Base-by-base conservation (phyloP, 306 rosid genomes). In the Ormosia semicastrata region DNA sequence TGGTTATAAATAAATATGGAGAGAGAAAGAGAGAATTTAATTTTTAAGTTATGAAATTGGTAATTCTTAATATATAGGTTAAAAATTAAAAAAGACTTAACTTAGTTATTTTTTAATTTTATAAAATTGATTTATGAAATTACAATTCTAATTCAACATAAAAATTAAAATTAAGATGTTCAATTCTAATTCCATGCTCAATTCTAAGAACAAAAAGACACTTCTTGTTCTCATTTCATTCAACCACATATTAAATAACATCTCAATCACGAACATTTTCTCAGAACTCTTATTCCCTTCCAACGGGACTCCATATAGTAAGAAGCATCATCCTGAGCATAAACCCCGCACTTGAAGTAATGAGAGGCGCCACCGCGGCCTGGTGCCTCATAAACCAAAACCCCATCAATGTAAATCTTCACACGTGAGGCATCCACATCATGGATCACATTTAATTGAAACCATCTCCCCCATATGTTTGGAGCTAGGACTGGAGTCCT, bases 391-490 rank as follows among this genome's bases (percentile, higher is more conserved):
- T 66, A 6, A 66, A 53, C 80, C 58, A 73, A 1, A 10, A 6
- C 15, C 1, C 77, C 82, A 57, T 87, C 83, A 17, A 75, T 71
- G 18, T 64, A 85, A 59, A 88, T 82, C 71, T 75, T 79, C 24
- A 87, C 63, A 24, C 56, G 57, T 0, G 87, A 72, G 37, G 81
- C 87, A 47, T 71, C 76, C 17, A 79, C 85, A 4, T 88, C 83
- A 40, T 85, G 87, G 47, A 88, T 73, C 64, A 88, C 91, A 59
- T 88, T 88, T 37, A 82, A 41, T 17, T 18, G 13, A 53, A 87
- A 85, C 88, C 85, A 82, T 43, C 34, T 56, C 1, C 67, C 49
- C 40, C 79, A 85, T 0, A 79, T 75, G 80, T 58, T 2, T 9
- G 59, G 83, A 4, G 41, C 83, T 2, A 86, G 34, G 2, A 83